These are phyloP conservation scores for Cercospora beticola DNA, from an alignment of 2,329 filamentous ascomycete species.

Conservation along the genomic window DNA sequence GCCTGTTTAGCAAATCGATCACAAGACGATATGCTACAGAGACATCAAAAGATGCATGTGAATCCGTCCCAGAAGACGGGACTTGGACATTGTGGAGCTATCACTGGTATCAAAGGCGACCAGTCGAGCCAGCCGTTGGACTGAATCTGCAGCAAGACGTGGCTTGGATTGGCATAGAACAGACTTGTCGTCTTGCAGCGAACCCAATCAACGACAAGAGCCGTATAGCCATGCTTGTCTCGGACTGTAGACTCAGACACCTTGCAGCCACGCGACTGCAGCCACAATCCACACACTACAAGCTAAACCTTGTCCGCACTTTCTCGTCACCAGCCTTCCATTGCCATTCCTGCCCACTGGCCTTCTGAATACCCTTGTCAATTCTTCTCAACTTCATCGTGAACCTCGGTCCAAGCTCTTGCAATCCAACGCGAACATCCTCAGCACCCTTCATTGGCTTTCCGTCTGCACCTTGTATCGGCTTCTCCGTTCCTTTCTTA, in stretches of 20 bases:
- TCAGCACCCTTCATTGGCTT: slow-evolving; percentile 82
- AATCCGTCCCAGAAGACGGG: too few relatives aligned
- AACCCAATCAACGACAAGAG: background rate
- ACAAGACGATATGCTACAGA: too few relatives aligned
- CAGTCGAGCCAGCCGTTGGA: background rate
- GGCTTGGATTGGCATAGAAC: too few relatives aligned
- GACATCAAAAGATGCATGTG: too few relatives aligned
- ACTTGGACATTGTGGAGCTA: too few relatives aligned
- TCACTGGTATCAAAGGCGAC: background rate
- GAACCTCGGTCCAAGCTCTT: slow-evolving; percentile 82
- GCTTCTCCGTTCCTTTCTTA: slow-evolving; percentile 82
- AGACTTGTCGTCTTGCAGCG: background rate
- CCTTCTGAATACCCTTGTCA: slow-evolving; percentile 81
- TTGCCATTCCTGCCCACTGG: slow-evolving; percentile 82
- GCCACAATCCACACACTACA: slow-evolving; percentile 51
- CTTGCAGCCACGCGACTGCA: background rate
- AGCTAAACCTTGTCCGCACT: slow-evolving; percentile 85
- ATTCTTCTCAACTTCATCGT: slow-evolving; percentile 86
- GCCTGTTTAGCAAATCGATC: too few relatives aligned
- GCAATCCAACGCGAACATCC: slow-evolving; percentile 79
- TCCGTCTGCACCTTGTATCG: slow-evolving; percentile 76
- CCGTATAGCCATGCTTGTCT: background rate
- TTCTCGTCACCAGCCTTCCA: slow-evolving; percentile 98
- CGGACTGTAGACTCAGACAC: background rate
- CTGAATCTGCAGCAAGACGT: background rate